phyloP scores from a whole-genome alignment of 1,284 basidiomycete genomes.

The Melampsora larici-populina region DNA sequence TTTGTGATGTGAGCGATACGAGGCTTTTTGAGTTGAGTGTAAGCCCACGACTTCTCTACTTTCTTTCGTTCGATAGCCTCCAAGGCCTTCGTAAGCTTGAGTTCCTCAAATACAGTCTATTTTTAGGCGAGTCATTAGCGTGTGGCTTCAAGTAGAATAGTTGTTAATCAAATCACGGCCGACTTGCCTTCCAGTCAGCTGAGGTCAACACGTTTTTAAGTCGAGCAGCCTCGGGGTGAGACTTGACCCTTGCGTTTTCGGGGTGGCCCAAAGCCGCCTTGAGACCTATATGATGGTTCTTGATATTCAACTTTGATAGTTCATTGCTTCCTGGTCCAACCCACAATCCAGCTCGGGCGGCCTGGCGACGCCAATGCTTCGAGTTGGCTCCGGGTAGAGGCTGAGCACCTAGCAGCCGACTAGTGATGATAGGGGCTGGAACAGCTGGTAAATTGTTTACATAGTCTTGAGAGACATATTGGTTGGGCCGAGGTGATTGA shows the following conservation, averaged over 20 bases:
- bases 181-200: constrained; percentile 48
- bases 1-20: constrained; percentile 75
- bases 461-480: constrained; percentile 29
- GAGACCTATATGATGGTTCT: constrained; percentile 35
- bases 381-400: constrained; percentile 26
- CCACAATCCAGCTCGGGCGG: constrained; percentile 34
- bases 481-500: background rate
- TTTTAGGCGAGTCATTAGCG: constrained; percentile 3
- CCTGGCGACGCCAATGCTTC: constrained; percentile 31
- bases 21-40: constrained; percentile 92
- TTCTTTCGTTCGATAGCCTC: constrained; percentile 84
- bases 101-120: constrained; percentile 45
- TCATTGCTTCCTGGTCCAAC: constrained; percentile 29
- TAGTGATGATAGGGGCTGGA: constrained; percentile 23
- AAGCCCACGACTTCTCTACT: constrained; percentile 77
- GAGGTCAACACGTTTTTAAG: constrained; percentile 47
- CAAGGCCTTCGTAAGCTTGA: constrained; percentile 63
- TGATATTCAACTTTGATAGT: constrained; percentile 31
- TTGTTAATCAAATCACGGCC: constrained; percentile 24
- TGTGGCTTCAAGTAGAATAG: constrained; percentile 4
- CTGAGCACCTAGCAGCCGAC: constrained; percentile 30
- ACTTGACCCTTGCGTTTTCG: background rate
- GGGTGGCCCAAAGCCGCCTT: constrained; percentile 18
- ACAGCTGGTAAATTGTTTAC: constrained; percentile 20
- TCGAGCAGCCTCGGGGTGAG: constrained; percentile 2